These are phyloP conservation scores for Lactarius sp. DNA, from an alignment of 768 basidiomycete genomes.

Conservation along the genomic window DNA sequence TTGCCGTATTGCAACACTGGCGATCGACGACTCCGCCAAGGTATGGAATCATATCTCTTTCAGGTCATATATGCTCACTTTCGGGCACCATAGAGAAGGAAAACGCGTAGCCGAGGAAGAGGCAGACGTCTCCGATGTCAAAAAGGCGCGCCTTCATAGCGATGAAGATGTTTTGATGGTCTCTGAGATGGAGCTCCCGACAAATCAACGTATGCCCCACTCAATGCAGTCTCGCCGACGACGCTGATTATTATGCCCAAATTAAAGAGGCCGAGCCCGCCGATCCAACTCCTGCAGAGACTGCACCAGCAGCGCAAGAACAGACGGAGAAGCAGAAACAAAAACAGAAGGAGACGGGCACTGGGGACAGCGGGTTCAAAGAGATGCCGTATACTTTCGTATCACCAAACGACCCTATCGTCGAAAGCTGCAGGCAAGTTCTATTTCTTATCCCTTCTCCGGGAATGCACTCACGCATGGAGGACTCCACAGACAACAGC, in stretches of 20 bases:
- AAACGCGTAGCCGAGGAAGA: conserved; percentile 49
- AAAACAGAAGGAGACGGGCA: conserved; percentile 26
- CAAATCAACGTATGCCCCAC: conserved; percentile 3
- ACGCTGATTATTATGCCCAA: not conserved
- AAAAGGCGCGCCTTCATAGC: conserved; percentile 44
- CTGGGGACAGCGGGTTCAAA: conserved; percentile 41
- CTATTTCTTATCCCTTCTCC: not conserved
- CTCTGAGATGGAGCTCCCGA: conserved; percentile 5
- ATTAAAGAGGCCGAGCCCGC: not conserved
- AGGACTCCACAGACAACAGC: conserved; percentile 51
- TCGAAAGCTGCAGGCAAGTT: conserved; percentile 71
- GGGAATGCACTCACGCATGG: not conserved
- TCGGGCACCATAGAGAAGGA: conserved; percentile 34
- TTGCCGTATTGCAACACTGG: conserved; percentile 76
- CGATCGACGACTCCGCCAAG: conserved; percentile 16
- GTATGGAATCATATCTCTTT: not conserved
- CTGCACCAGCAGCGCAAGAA: conserved; percentile 10
- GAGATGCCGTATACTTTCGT: conserved; percentile 92
- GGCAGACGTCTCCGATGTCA: conserved; percentile 43
- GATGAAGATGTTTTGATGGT: conserved; percentile 28
- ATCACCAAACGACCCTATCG: conserved; percentile 59
- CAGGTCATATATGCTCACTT: not conserved
- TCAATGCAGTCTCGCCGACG: not conserved
- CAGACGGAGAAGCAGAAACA: conserved; percentile 27
- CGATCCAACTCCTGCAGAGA: not conserved